A percentile compares a stretch with the other conserved stretches of the same genome.
Evolutionary conservation across 2,329 filamentous ascomycete species (phyloP).

Genomic region (Nigrograna mackinnonii): DNA sequence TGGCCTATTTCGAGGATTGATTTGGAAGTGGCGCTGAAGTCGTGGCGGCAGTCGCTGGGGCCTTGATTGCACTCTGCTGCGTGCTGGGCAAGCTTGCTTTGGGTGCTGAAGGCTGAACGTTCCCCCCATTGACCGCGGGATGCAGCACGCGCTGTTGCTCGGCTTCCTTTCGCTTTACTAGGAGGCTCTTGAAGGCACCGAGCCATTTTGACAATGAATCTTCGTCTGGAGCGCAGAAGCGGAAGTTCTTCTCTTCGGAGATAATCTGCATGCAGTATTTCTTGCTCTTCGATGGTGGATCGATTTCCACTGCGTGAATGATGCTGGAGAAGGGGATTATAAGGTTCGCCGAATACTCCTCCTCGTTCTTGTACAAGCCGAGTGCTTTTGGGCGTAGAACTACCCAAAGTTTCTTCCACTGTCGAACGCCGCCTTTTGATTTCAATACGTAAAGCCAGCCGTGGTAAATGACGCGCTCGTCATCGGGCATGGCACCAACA

Average conservation of each 20-base stretch:
- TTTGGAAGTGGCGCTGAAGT: too few relatives aligned
- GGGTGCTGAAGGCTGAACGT: conserved; percentile 12
- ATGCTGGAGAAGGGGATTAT: conserved; percentile 79
- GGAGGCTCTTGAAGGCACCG: conserved; percentile 85
- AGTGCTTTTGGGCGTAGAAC: conserved; percentile 85
- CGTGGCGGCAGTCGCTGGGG: too few relatives aligned
- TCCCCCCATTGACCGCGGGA: conserved; percentile 11
- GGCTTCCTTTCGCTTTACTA: conserved; percentile 69
- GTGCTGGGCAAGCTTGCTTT: not conserved
- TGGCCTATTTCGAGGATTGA: too few relatives aligned
- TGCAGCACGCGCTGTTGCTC: conserved; percentile 25
- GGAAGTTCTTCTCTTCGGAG: conserved; percentile 74
- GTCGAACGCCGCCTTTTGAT: conserved; percentile 78
- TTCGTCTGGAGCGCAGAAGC: conserved; percentile 69
- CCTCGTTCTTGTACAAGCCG: conserved; percentile 89
- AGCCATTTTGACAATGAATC: conserved; percentile 82
- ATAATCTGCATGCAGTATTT: conserved; percentile 89
- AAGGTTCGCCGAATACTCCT: conserved; percentile 84
- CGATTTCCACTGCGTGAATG: conserved; percentile 90
- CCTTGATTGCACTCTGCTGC: not conserved
- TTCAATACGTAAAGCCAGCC: conserved; percentile 86
- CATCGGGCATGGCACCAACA: conserved; percentile 55
- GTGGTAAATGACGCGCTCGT: conserved; percentile 91
- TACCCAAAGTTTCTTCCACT: conserved; percentile 95
- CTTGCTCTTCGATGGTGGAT: conserved; percentile 84